phyloP scores from a whole-genome alignment of 2,329 filamentous ascomycete genomes.

The Mycosphaerella arachidis region DNA sequence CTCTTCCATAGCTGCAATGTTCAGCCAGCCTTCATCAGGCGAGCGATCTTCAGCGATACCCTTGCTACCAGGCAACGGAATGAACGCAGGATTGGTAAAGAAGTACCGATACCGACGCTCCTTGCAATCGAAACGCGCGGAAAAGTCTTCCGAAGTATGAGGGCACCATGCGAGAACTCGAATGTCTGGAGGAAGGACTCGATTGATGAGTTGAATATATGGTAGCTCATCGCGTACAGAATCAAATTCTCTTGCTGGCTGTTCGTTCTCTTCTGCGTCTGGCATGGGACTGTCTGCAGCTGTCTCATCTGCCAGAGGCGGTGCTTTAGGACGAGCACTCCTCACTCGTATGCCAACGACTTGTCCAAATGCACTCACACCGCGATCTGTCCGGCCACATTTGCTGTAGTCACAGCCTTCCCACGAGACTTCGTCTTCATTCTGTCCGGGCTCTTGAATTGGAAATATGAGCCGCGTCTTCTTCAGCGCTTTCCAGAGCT shows the following conservation, averaged over 20 bases:
- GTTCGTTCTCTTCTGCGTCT: slow-evolving; percentile 11
- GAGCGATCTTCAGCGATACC: slow-evolving; percentile 48
- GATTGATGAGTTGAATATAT: slow-evolving; percentile 80
- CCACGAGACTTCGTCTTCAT: slow-evolving; percentile 62
- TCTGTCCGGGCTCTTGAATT: slow-evolving; percentile 33
- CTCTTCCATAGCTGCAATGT: slow-evolving; percentile 79
- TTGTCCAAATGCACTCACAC: slow-evolving; percentile 95
- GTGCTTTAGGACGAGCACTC: slow-evolving; percentile 61
- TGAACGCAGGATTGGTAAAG: slow-evolving; percentile 89
- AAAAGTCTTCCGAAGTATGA: slow-evolving; percentile 71
- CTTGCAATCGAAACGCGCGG: slow-evolving; percentile 85
- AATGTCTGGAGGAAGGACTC: slow-evolving; percentile 83
- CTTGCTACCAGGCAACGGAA: slow-evolving; percentile 50
- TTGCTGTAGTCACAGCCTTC: slow-evolving; percentile 87
- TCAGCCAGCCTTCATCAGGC: slow-evolving; percentile 62
- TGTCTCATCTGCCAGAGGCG: slow-evolving; percentile 8
- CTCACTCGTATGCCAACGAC: slow-evolving; percentile 80
- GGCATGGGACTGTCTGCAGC: slow-evolving; percentile 15
- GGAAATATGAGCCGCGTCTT: slow-evolving; percentile 80
- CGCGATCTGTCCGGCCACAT: slow-evolving; percentile 86
- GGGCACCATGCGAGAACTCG: slow-evolving; percentile 91
- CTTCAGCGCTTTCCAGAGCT: slow-evolving; percentile 84
- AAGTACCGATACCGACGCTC: slow-evolving; percentile 94
- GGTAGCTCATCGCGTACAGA: slow-evolving; percentile 74
- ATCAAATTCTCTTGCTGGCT: slow-evolving; percentile 47